Evolutionary conservation across 306 rosid genomes (phyloP), one percentile per base, ranked within the genome.

Genomic region (Trifolium dubium): DNA sequence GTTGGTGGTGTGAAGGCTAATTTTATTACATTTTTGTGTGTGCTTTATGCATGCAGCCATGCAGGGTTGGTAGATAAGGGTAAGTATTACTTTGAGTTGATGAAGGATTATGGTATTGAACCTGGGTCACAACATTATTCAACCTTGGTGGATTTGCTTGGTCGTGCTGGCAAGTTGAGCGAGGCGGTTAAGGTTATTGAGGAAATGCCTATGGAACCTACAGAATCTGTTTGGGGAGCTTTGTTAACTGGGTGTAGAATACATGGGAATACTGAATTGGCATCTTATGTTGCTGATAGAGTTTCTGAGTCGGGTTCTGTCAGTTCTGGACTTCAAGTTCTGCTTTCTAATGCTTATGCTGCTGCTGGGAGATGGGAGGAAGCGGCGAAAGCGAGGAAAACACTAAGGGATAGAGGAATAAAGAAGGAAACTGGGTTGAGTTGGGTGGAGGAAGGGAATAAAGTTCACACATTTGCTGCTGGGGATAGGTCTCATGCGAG

Each of bases 41-140:
- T 89, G 50, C 92, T 94, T 0, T 94, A 94, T 82, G 92, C 95
- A 47, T 94, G 96, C 79, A 94, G 97, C 71, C 97, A 94, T 75
- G 87, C 88, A 0, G 98, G 98, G 80, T 69, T 94, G 40, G 95
- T 89, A 17, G 95, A 94, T 64, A 85, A 34, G 73, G 96, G 94
- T 8, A 76, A 58, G 3, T 39, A 70, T 74, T 91, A 82, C 83
- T 93, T 91, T 79, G 49, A 71, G 37, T 64, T 72, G 47, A 94
- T 91, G 97, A 88, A 79, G 65, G 85, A 82, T 64, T 80, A 77
- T 72, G 92, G 92, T 34, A 87, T 94, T 80, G 90, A 91, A 79
- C 96, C 94, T 0, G 89, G 83, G 28, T 78, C 87, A 9, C 91
- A 85, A 53, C 98, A 94, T 62, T 94, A 88, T 59, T 87, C 96